These are phyloP conservation scores for Holtermannia corniformis DNA, from an alignment of 768 basidiomycete genomes.

Conservation along the genomic window DNA sequence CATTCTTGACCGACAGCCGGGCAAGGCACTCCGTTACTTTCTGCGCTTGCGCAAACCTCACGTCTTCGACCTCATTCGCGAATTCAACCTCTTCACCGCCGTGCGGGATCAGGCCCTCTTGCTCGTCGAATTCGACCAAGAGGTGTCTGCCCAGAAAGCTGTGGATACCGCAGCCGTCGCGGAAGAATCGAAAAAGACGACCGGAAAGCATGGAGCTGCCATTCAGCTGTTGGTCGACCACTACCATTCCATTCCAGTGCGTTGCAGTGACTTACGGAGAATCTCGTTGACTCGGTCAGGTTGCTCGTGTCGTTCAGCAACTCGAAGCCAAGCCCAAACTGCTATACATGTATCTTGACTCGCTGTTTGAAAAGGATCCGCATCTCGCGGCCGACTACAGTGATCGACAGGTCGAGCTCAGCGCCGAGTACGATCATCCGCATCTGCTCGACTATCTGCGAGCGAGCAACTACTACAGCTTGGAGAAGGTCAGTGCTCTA, in stretches of 20 bases:
- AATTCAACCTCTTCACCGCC: slow-evolving; percentile 86
- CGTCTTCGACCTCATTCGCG: slow-evolving; percentile 88
- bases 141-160: slow-evolving; percentile 53
- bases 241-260: slow-evolving; percentile 87
- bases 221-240: slow-evolving; percentile 84
- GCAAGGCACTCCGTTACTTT: slow-evolving; percentile 85
- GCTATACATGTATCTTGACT: slow-evolving; percentile 86
- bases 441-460: slow-evolving; percentile 84
- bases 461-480: slow-evolving; percentile 79
- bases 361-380: slow-evolving; percentile 76
- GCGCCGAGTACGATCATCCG: slow-evolving; percentile 72
- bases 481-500: slow-evolving; percentile 56
- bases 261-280: slow-evolving; percentile 27
- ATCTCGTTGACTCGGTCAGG: slow-evolving; percentile 46
- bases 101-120: slow-evolving; percentile 87
- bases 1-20: slow-evolving; percentile 77
- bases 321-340: slow-evolving; percentile 65
- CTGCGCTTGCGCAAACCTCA: slow-evolving; percentile 74
- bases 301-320: slow-evolving; percentile 78
- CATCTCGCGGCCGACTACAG: slow-evolving; percentile 69
- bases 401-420: slow-evolving; percentile 77
- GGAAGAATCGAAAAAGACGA: slow-evolving; percentile 6
- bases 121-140: slow-evolving; percentile 89
- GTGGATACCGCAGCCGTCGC: slow-evolving; percentile 18
- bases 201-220: slow-evolving; percentile 55